Evolutionary conservation across 208 protist species (phyloP).

Genomic region (Trichomonas vaginalis): DNA sequence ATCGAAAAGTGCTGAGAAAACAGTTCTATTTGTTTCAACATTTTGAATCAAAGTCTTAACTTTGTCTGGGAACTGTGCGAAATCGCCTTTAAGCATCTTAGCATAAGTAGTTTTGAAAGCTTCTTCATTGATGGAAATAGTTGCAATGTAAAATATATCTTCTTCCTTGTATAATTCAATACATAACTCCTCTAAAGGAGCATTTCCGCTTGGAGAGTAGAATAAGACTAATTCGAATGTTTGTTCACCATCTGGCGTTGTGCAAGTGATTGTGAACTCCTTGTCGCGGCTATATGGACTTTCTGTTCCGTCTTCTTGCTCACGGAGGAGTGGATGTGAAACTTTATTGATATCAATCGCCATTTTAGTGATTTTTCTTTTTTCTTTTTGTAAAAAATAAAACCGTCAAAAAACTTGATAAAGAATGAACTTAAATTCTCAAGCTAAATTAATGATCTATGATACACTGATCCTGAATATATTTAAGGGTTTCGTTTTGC

Average conservation of each 20-base stretch:
- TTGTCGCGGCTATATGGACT: neutral
- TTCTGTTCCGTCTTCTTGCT: neutral
- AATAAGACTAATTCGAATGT: neutral
- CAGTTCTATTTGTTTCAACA: neutral
- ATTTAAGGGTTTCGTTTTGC: too few species aligned
- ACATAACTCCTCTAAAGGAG: neutral
- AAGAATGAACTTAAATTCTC: too few species aligned
- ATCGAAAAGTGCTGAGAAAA: neutral
- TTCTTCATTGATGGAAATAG: neutral
- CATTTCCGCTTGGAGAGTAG: neutral
- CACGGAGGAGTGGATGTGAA: neutral
- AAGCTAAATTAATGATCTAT: too few species aligned
- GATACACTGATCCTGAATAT: too few species aligned
- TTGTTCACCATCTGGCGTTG: neutral
- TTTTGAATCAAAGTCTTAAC: neutral
- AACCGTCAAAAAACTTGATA: too few species aligned
- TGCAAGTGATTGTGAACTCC: neutral
- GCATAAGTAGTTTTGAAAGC: neutral
- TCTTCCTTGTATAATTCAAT: neutral
- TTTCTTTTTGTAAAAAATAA: too few species aligned
- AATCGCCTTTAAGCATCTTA: neutral
- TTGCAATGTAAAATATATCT: neutral
- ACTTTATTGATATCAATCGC: neutral
- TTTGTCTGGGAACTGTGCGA: neutral
- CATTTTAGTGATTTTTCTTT: too few species aligned